These are phyloP conservation scores for Candida endomychidarum DNA, from an alignment of 805 yeast species.

Conservation along the genomic window DNA sequence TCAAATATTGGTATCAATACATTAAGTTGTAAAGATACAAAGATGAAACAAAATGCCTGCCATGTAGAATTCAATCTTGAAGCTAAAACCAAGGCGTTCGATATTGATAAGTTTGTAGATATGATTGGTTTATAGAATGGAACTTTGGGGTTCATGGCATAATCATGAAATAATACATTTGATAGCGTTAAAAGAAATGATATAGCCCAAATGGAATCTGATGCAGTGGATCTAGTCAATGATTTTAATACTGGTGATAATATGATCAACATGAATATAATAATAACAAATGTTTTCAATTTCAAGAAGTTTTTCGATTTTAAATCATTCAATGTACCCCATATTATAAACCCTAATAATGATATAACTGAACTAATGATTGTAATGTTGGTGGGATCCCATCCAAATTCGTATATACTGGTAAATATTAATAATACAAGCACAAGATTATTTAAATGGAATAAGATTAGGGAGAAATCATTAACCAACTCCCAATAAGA, in stretches of 20 bases:
- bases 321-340: constrained; percentile 16
- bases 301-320: constrained; percentile 6
- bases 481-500: constrained; percentile 60
- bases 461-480: constrained; percentile 68
- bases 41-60: constrained; percentile 79
- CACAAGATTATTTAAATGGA: constrained; percentile 64
- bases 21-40: constrained; percentile 68
- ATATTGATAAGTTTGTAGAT: constrained; percentile 78
- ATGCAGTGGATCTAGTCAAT: constrained; percentile 81
- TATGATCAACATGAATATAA: constrained; percentile 68
- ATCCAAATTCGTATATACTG: constrained; percentile 50
- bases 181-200: constrained; percentile 74
- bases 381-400: constrained; percentile 51
- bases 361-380: constrained; percentile 24
- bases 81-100: constrained; percentile 86
- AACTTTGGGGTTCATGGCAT: constrained; percentile 48
- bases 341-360: constrained; percentile 34
- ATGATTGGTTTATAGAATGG: constrained; percentile 49
- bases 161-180: constrained; percentile 68
- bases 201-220: constrained; percentile 94
- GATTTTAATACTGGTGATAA: constrained; percentile 90
- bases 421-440: constrained; percentile 68
- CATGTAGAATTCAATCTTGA: constrained; percentile 76
- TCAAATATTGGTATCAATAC: constrained; percentile 74
- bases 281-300: constrained; percentile 65